Percentiles rank a stretch among this genome's conserved stretches.
Evolutionary conservation across 345 rosid species (phyloP).

Genomic region (Heritiera fomes): DNA sequence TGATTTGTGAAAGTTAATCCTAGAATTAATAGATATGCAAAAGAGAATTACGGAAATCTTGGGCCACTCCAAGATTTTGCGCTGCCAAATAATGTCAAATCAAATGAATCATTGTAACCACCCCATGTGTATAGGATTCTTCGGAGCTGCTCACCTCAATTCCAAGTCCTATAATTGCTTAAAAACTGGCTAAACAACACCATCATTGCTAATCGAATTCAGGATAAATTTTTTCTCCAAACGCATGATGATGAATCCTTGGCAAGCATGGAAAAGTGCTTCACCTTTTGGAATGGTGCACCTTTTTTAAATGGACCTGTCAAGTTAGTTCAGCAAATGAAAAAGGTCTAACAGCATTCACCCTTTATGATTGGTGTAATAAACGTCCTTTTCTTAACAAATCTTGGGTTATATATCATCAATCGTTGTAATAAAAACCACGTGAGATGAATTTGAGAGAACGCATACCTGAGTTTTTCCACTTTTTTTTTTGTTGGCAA

Average conservation of each 20-base stretch:
- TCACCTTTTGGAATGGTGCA: neutral
- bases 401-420: neutral
- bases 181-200: neutral
- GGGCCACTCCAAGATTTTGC: conserved; percentile 10
- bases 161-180: neutral
- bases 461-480: neutral
- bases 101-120: conserved; percentile 15
- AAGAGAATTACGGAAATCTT: neutral
- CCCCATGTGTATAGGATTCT: neutral
- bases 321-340: neutral
- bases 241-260: neutral
- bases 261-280: neutral
- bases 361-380: neutral
- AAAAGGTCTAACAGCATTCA: neutral
- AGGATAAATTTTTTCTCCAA: neutral
- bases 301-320: neutral
- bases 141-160: neutral
- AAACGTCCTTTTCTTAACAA: neutral
- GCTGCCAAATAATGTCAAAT: conserved; percentile 12
- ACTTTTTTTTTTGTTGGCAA: neutral
- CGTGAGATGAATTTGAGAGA: neutral
- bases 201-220: conserved; percentile 6
- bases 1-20: neutral
- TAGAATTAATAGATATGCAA: conserved; percentile 12
- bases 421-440: neutral